Percentiles rank a stretch among this genome's conserved stretches.
phyloP scores from a whole-genome alignment of 225 moss, liverwort and hornwort species.

The Ulota crispa region DNA sequence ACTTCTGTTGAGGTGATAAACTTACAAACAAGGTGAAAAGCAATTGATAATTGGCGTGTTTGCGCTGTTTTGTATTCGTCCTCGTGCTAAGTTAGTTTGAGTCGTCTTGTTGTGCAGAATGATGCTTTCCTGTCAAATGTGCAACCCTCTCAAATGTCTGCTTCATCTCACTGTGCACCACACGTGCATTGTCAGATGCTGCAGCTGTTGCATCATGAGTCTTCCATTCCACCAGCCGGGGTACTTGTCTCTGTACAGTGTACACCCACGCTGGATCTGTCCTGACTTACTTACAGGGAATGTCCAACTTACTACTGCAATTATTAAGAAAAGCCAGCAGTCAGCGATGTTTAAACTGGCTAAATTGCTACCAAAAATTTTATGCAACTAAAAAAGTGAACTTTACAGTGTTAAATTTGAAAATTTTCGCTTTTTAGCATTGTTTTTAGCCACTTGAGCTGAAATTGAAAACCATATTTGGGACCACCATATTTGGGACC shows the following conservation, averaged over 20 bases:
- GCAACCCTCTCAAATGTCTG: slow-evolving; percentile 24
- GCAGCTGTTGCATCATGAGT: slow-evolving; percentile 28
- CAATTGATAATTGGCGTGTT: not conserved
- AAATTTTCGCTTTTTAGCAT: no score
- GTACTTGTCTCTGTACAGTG: slow-evolving; percentile 9
- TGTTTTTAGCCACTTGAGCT: no score
- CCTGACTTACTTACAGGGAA: slow-evolving; percentile 18
- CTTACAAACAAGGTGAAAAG: not conserved
- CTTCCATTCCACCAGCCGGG: slow-evolving; percentile 29
- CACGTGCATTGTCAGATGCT: slow-evolving; percentile 35
- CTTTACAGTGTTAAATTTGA: no score
- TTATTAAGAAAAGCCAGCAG: not conserved
- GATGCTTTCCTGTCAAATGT: slow-evolving; percentile 4
- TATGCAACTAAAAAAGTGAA: no score
- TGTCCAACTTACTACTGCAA: slow-evolving; percentile 10
- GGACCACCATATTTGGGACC: no score
- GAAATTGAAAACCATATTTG: no score
- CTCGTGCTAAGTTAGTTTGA: not conserved
- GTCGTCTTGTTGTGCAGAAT: slow-evolving; percentile 16
- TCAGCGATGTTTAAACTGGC: no score
- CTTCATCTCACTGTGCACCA: slow-evolving; percentile 22
- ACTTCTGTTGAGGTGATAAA: not conserved
- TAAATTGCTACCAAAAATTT: no score
- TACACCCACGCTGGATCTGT: slow-evolving; percentile 18
- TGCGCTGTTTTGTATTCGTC: not conserved